Base-by-base conservation (phyloP, 1,139 yeast species). In the Yamadazyma membranifaciens region DNA sequence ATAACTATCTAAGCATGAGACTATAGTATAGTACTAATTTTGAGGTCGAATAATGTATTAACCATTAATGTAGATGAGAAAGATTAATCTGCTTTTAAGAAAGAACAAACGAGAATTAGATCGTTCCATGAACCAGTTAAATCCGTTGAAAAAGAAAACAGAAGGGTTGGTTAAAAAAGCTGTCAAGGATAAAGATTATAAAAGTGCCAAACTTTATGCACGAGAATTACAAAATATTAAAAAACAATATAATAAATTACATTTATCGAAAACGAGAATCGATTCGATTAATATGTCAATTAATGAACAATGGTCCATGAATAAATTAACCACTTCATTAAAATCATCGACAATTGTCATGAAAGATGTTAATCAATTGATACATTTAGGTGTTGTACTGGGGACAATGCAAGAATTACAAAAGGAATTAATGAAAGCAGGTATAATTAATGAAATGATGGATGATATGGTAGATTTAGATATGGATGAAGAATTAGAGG, bases 381-480 rank as follows among this genome's bases (percentile, higher is more conserved):
- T 91, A 2, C 75, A 73, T 48, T 60, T 94, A 44, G 98, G 98
- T 0, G 92, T 86, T 48, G 69, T 94, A 38, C 81, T 81, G 59
- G 81, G 80, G 14, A 84, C 96, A 0, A 89, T 92, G 88, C 85
- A 84, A 56, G 95, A 84, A 51, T 67, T 94, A 45, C 86, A 92
- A 46, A 83, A 80, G 56, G 98, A 94, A 61, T 73, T 94, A 56
- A 83, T 87, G 79, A 87, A 85, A 59, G 81, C 96, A 3, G 98
- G 98, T 0, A 78, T 94, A 37, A 89, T 94, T 45, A 89, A 87
- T 52, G 98, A 94, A 58, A 92, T 94, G 98, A 82, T 91, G 62
- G 89, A 87, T 43, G 98, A 94, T 57, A 81, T 88, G 54, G 70
- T 92, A 44, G 98, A 91, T 47, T 65, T 76, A 41, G 71, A 83